A percentile compares a stretch with the other conserved stretches of the same genome.
phyloP scores from a whole-genome alignment of 1,284 basidiomycete genomes.

The Leccinum pseudoinsigne region DNA sequence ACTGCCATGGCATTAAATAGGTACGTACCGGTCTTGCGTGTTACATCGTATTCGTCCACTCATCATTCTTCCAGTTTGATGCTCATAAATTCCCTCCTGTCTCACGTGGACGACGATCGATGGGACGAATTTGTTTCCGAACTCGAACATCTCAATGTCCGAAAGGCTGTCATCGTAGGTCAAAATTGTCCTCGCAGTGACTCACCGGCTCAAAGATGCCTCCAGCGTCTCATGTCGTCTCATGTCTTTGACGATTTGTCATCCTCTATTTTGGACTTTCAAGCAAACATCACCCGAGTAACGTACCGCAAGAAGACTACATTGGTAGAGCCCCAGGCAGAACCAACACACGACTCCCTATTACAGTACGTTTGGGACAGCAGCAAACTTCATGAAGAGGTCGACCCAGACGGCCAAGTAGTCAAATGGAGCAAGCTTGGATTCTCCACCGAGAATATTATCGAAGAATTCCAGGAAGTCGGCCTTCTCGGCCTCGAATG shows the following conservation, averaged over 20 bases:
- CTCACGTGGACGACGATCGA: slow-evolving; percentile 72
- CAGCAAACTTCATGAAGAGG: slow-evolving; percentile 56
- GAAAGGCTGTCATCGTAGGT: slow-evolving; percentile 83
- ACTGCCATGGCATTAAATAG: slow-evolving; percentile 84
- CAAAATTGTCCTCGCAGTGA: background rate
- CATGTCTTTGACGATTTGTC: slow-evolving; percentile 85
- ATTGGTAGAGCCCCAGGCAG: slow-evolving; percentile 67
- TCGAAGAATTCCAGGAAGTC: slow-evolving; percentile 80
- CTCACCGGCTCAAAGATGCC: slow-evolving; percentile 13
- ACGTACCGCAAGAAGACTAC: slow-evolving; percentile 81
- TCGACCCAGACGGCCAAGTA: slow-evolving; percentile 45
- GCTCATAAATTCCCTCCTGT: slow-evolving; percentile 84
- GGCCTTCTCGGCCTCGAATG: slow-evolving; percentile 89
- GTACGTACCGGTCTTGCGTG: slow-evolving; percentile 40
- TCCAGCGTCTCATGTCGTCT: slow-evolving; percentile 82
- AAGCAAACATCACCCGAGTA: slow-evolving; percentile 84
- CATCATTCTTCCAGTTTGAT: slow-evolving; percentile 61
- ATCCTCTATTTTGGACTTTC: slow-evolving; percentile 89
- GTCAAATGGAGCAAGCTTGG: slow-evolving; percentile 82
- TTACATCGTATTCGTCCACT: slow-evolving; percentile 11
- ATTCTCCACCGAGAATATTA: slow-evolving; percentile 77
- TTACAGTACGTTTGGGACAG: slow-evolving; percentile 74
- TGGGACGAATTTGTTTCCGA: slow-evolving; percentile 81
- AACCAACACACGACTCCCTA: slow-evolving; percentile 60
- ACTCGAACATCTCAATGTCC: slow-evolving; percentile 77